phyloP scores from a whole-genome alignment of 2,329 filamentous ascomycete genomes.

The Alternaria postmessia region DNA sequence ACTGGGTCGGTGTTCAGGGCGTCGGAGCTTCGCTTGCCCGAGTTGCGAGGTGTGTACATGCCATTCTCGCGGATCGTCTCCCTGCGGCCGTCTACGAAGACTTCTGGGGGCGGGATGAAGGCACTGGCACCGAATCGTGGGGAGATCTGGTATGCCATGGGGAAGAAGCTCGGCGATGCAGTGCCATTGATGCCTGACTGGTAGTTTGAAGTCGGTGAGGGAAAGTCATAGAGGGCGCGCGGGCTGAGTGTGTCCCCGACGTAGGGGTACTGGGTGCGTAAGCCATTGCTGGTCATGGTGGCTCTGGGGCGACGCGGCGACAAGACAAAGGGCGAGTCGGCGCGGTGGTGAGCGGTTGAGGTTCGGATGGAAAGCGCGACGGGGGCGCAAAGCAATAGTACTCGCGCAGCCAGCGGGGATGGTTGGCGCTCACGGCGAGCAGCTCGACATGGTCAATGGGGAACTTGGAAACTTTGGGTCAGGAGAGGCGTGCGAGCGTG shows the following conservation, averaged over 20 bases:
- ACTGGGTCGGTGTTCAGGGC: conserved; percentile 64
- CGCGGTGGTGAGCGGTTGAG: conserved; percentile 31
- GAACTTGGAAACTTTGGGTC: background rate
- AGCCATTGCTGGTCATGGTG: conserved; percentile 45
- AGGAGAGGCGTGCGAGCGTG: conserved; percentile 1
- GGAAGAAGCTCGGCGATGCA: conserved; percentile 46
- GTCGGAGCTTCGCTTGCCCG: conserved; percentile 41
- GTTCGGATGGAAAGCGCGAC: conserved; percentile 32
- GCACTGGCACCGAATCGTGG: conserved; percentile 47
- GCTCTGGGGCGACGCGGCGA: conserved; percentile 15
- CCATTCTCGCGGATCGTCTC: conserved; percentile 38
- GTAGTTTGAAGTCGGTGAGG: conserved; percentile 51
- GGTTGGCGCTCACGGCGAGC: conserved; percentile 38
- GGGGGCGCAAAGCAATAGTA: conserved; percentile 12
- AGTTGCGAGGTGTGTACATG: conserved; percentile 39
- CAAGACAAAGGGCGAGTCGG: background rate
- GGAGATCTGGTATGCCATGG: conserved; percentile 49
- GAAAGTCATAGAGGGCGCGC: conserved; percentile 46
- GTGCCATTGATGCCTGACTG: conserved; percentile 41
- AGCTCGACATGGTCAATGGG: conserved; percentile 30
- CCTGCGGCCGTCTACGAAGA: conserved; percentile 45
- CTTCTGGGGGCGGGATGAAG: conserved; percentile 50
- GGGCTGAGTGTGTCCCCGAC: conserved; percentile 43
- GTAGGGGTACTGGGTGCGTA: conserved; percentile 48
- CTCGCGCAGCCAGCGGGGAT: conserved; percentile 36